Evolutionary conservation across 148 eudicot genomes (phyloP).

Genomic region (Amaranthus cruentus): DNA sequence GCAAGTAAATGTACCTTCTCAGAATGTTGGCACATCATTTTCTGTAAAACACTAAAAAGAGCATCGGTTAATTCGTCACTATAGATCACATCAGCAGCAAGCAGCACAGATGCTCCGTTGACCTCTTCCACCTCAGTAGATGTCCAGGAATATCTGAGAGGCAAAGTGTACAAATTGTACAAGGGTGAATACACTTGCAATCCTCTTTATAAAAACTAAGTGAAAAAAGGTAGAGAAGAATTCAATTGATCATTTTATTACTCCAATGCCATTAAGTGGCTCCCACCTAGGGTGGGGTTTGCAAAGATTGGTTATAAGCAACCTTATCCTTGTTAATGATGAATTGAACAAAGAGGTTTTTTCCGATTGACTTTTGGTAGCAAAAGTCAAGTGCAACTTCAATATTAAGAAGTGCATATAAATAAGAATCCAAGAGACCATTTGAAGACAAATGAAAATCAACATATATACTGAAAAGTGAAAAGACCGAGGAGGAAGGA

Average conservation of each 20-base stretch:
- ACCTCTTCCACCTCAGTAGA: constrained; percentile 59
- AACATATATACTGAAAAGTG: not conserved
- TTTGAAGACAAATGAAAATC: not conserved
- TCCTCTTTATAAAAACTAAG: not conserved
- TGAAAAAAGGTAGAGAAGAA: not conserved
- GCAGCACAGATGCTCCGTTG: constrained; percentile 57
- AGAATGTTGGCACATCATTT: constrained; percentile 46
- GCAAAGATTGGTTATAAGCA: no score
- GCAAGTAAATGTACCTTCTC: constrained; percentile 46
- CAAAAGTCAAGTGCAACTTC: no score
- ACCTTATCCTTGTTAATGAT: no score
- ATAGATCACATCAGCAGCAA: constrained; percentile 98
- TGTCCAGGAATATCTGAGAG: constrained; percentile 62
- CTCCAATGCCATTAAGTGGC: no score
- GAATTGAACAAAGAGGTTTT: no score
- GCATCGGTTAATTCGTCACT: constrained; percentile 89
- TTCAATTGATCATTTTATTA: not conserved
- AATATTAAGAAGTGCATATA: no score
- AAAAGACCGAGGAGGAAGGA: constrained; percentile 5
- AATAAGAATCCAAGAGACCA: no score
- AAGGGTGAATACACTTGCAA: not conserved
- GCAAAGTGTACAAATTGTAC: constrained; percentile 7
- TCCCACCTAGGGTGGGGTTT: no score
- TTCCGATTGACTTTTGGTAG: no score
- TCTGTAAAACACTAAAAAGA: constrained; percentile 57